Conservation (phyloP, 1,284 basidiomycete species). For the Cerrena zonata region DNA sequence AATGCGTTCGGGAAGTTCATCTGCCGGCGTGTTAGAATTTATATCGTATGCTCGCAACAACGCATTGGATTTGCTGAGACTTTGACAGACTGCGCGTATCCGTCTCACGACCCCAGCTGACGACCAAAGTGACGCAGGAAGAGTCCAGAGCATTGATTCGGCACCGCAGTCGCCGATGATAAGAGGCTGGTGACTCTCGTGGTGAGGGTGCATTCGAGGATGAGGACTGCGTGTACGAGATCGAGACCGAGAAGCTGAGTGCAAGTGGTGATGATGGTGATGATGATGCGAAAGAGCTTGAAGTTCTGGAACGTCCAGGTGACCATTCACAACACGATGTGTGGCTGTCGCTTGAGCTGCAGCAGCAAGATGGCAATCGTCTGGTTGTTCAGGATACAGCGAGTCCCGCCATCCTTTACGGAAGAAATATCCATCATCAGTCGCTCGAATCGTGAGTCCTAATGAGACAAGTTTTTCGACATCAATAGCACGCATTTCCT, state of each 20-base stretch:
- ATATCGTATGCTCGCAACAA: slow-evolving; percentile 69
- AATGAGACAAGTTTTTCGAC: slow-evolving; percentile 50
- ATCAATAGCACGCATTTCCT: slow-evolving; percentile 53
- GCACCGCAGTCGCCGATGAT: slow-evolving; percentile 69
- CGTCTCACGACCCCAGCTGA: slow-evolving; percentile 53
- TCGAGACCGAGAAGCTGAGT: slow-evolving; percentile 22
- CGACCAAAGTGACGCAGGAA: slow-evolving; percentile 56
- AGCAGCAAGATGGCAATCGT: neutral
- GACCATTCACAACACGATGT: slow-evolving; percentile 17
- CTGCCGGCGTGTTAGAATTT: slow-evolving; percentile 46
- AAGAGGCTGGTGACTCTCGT: slow-evolving; percentile 45
- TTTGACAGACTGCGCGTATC: slow-evolving; percentile 67
- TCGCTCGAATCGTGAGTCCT: slow-evolving; percentile 44
- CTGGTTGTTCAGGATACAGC: slow-evolving; percentile 31
- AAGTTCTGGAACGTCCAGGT: slow-evolving; percentile 23
- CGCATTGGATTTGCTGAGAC: slow-evolving; percentile 50
- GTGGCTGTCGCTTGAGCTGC: neutral
- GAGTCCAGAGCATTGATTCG: slow-evolving; percentile 58
- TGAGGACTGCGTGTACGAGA: slow-evolving; percentile 20
- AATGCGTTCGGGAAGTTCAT: slow-evolving; percentile 58
- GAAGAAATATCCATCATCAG: slow-evolving; percentile 67
- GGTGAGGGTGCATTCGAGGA: slow-evolving; percentile 20
- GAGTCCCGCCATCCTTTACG: slow-evolving; percentile 52
- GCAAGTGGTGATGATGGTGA: slow-evolving; percentile 16
- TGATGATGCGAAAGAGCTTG: slow-evolving; percentile 20